phyloP scores from a whole-genome alignment of 768 basidiomycete genomes.

The Amanita muscaria region DNA sequence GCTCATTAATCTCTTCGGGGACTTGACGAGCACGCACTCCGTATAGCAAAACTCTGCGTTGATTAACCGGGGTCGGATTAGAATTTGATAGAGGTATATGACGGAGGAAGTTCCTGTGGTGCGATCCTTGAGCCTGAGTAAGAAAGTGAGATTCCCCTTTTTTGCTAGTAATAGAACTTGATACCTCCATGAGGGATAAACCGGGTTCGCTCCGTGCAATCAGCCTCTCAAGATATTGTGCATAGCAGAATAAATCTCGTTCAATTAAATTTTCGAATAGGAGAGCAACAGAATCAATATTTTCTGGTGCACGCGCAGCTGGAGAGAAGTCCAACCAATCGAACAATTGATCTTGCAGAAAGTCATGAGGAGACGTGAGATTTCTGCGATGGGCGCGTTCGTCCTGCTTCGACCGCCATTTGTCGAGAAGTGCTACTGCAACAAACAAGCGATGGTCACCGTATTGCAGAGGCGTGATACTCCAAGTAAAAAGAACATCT shows the following conservation, averaged over 20 bases:
- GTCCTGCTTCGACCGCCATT: conserved; percentile 52
- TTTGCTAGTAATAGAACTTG: neutral
- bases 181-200: conserved; percentile 44
- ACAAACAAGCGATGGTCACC: conserved; percentile 77
- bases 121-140: conserved; percentile 40
- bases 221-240: conserved; percentile 69
- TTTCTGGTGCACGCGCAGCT: conserved; percentile 46
- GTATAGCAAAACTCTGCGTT: conserved; percentile 62
- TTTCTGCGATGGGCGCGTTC: conserved; percentile 59
- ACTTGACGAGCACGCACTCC: conserved; percentile 61
- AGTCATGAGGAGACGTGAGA: conserved; percentile 47
- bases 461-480: conserved; percentile 70
- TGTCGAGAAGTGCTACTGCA: conserved; percentile 57
- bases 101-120: conserved; percentile 60
- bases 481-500: conserved; percentile 71
- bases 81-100: conserved; percentile 64
- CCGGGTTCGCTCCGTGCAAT: conserved; percentile 70
- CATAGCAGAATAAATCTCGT: conserved; percentile 64
- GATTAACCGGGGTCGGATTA: conserved; percentile 50
- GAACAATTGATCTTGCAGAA: conserved; percentile 70
- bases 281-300: conserved; percentile 51
- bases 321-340: conserved; percentile 71
- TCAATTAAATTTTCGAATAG: conserved; percentile 68
- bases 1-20: conserved; percentile 62
- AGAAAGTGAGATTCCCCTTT: conserved; percentile 9